phyloP scores from a whole-genome alignment of 345 rosid genomes.

The Eucalyptus grandis region DNA sequence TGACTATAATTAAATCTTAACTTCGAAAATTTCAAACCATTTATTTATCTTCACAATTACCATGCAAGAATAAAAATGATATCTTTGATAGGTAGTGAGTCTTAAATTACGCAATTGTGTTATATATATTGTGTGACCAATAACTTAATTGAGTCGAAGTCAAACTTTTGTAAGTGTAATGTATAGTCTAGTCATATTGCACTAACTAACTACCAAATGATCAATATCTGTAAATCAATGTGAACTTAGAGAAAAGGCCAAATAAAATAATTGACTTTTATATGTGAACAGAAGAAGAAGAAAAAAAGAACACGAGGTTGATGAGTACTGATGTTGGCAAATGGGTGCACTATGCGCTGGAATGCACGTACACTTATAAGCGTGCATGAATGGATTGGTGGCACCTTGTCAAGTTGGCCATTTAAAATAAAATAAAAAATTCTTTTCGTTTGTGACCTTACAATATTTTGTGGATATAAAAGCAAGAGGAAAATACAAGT shows the following conservation, averaged over 20 bases:
- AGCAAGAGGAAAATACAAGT: neutral
- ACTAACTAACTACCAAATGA: too few relatives aligned
- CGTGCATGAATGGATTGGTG: neutral
- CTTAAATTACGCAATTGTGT: rapidly evolving
- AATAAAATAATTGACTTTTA: neutral
- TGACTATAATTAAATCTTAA: too few relatives aligned
- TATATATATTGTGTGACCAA: neutral
- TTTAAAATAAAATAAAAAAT: too few relatives aligned
- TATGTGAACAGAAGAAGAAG: neutral
- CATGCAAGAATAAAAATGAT: rapidly evolving
- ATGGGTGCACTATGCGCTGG: neutral
- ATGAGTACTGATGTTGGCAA: neutral
- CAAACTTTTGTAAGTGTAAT: neutral
- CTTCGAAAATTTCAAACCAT: rapidly evolving
- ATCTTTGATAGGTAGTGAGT: rapidly evolving
- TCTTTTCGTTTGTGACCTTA: neutral
- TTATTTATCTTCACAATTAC: neutral
- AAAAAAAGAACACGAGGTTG: neutral
- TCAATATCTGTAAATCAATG: neutral
- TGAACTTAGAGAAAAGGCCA: neutral
- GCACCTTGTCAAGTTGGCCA: neutral
- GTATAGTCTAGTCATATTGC: neutral
- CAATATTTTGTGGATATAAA: neutral
- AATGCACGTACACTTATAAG: neutral
- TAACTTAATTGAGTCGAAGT: neutral